Evolutionary conservation across 768 basidiomycete genomes (phyloP).

Genomic region (Butyriboletus loyo): DNA sequence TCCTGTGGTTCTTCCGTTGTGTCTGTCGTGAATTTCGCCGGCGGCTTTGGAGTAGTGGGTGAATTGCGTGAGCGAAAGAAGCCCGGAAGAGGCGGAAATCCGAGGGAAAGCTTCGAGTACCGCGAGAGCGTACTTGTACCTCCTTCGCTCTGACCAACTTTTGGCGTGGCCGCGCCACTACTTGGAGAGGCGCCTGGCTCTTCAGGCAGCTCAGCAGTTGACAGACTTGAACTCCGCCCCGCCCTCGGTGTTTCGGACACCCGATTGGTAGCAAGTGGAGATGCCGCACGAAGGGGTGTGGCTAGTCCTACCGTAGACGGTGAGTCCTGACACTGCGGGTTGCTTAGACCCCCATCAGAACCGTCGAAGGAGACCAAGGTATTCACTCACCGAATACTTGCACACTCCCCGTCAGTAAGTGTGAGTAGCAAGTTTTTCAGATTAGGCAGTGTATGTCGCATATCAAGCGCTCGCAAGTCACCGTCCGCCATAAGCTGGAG

Average conservation of each 20-base stretch:
- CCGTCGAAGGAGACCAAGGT: background rate
- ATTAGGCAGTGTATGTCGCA: conserved; percentile 95
- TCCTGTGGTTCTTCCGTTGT: conserved; percentile 19
- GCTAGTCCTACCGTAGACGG: conserved; percentile 20
- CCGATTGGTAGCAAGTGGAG: conserved; percentile 11
- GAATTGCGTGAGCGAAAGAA: conserved; percentile 63
- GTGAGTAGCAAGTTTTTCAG: conserved; percentile 91
- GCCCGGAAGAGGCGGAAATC: conserved; percentile 59
- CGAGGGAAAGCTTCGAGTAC: conserved; percentile 47
- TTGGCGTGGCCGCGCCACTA: conserved; percentile 62
- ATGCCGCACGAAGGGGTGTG: conserved; percentile 20
- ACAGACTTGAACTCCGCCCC: conserved; percentile 15
- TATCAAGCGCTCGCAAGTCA: conserved; percentile 85
- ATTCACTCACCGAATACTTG: conserved; percentile 43
- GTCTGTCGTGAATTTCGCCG: conserved; percentile 22
- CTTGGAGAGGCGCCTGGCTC: conserved; percentile 43
- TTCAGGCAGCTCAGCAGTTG: conserved; percentile 22
- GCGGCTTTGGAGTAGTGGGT: conserved; percentile 34
- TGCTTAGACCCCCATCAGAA: conserved; percentile 18
- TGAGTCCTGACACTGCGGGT: conserved; percentile 19
- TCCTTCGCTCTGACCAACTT: conserved; percentile 36
- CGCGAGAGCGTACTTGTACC: conserved; percentile 22
- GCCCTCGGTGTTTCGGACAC: conserved; percentile 28
- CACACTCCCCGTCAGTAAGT: conserved; percentile 66
- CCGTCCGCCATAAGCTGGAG: conserved; percentile 85